Evolutionary conservation across 1,284 basidiomycete genomes (phyloP), one percentile per base, ranked within the genome.

Genomic region (Heliocybe sulcata): DNA sequence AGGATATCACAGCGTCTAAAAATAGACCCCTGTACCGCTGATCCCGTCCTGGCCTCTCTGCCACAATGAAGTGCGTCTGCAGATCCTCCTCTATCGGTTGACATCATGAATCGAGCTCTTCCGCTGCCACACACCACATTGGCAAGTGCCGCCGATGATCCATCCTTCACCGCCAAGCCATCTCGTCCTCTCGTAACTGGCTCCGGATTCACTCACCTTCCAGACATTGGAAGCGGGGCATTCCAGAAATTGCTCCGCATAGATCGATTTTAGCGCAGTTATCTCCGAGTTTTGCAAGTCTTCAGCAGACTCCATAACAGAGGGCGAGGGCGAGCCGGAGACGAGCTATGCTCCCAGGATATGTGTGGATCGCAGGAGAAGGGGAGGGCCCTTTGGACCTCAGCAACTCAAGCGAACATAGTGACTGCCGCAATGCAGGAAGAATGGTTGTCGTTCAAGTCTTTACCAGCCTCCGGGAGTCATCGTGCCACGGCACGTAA

Each of bases 261-360:
- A 91, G 58, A 91, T 91, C 58, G 87, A 85, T 68, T 82, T 80
- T 59, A 91, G 75, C 45, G 81, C 86, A 52, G 83, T 86, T 61
- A 90, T 85, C 76, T 91, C 88, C 59, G 80, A 71, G 60, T 82
- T 75, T 71, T 90, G 87, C 66, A 77, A 73, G 74, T 87, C 84
- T 72, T 85, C 81, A 59, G 77, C 76, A 59, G 81, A 76, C 69
- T 87, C 86, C 87, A 89, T 88, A 59, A 56, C 54, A 57, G 23
- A 57, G 35, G 45, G 26, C 29, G 53, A 38, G 55, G 42, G 27
- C 38, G 57, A 56, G n/a, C 42, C 27, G 26, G 51, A n/a, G 27
- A 35, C 29, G 27, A 31, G 33, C 51, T 52, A 29, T 52, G 51
- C 20, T 54, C n/a, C 16, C 29, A 35, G 42, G 31, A 54, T 31